phyloP scores from a whole-genome alignment of 805 yeast species.

The Ogataea henricii region DNA sequence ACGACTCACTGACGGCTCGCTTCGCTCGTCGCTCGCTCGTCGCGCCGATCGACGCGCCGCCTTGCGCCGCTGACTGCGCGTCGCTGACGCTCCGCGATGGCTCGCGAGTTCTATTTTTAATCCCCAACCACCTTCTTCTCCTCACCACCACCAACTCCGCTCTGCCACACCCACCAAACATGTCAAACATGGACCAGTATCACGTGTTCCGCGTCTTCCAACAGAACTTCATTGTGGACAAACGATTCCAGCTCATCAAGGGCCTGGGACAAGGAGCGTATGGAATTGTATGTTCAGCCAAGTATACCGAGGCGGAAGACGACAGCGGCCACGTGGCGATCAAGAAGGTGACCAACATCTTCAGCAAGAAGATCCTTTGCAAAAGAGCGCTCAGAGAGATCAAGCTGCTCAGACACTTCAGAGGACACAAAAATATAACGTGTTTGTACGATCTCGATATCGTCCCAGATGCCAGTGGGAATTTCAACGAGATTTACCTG shows the following conservation, averaged over 20 bases:
- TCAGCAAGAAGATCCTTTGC: constrained; percentile 86
- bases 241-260: constrained; percentile 82
- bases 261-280: constrained; percentile 98
- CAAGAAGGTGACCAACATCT: constrained; percentile 93
- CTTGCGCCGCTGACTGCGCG: too few relatives aligned
- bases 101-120: background rate
- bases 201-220: constrained; percentile 59
- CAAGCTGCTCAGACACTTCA: constrained; percentile 85
- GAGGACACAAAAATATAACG: constrained; percentile 96
- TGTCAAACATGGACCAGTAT: constrained; percentile 28
- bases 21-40: background rate
- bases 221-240: constrained; percentile 92
- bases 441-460: constrained; percentile 94
- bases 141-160: background rate
- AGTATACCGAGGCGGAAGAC: constrained; percentile 67
- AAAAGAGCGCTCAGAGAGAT: constrained; percentile 90
- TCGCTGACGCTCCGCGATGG: too few relatives aligned
- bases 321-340: constrained; percentile 91
- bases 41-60: too few relatives aligned
- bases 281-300: constrained; percentile 94
- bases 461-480: constrained; percentile 65
- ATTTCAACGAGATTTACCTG: constrained; percentile 87
- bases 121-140: too few relatives aligned
- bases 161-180: background rate
- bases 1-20: too few relatives aligned